Percentiles rank a stretch among this genome's conserved stretches.
Conservation (phyloP, 768 basidiomycete genomes). For the Leucogyrophana mollusca region DNA sequence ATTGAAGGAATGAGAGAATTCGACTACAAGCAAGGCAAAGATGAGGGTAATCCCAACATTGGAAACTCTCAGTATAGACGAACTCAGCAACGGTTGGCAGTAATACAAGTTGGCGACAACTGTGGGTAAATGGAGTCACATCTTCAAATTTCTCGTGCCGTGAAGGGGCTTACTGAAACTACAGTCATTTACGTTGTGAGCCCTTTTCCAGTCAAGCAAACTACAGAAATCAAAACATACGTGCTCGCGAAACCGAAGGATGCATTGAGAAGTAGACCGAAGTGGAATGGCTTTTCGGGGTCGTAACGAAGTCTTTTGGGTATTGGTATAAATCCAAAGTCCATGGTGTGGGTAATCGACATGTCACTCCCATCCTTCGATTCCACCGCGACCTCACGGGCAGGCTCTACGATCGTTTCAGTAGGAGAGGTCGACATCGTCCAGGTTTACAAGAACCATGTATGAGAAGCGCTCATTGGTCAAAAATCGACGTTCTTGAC, state of each 20-base stretch:
- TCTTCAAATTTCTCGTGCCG: conserved; percentile 1
- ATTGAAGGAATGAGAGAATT: conserved; percentile 38
- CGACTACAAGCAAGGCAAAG: conserved; percentile 13
- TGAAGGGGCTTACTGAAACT: conserved; percentile 20
- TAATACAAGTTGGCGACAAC: conserved; percentile 81
- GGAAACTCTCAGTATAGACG: conserved; percentile 15
- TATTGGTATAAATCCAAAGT: conserved; percentile 66
- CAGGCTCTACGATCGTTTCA: background rate
- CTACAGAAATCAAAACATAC: conserved; percentile 33
- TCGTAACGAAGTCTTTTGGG: conserved; percentile 54
- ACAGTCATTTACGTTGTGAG: no score
- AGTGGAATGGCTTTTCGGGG: conserved; percentile 47
- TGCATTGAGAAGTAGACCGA: conserved; percentile 51
- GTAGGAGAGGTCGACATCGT: conserved; percentile 15
- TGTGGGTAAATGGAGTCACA: conserved; percentile 18
- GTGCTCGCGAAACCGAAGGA: conserved; percentile 67
- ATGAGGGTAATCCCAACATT: background rate
- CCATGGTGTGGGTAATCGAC: conserved; percentile 24
- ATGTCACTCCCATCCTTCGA: no score
- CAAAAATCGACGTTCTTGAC: no score
- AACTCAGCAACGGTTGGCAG: conserved; percentile 77
- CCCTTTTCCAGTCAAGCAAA: no score
- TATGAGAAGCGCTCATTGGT: no score
- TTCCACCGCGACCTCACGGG: background rate
- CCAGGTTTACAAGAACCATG: no score